Percentiles rank a stretch among this genome's conserved stretches.
Conservation (phyloP, 2,329 filamentous ascomycete species). For the Aspergillus sp. region DNA sequence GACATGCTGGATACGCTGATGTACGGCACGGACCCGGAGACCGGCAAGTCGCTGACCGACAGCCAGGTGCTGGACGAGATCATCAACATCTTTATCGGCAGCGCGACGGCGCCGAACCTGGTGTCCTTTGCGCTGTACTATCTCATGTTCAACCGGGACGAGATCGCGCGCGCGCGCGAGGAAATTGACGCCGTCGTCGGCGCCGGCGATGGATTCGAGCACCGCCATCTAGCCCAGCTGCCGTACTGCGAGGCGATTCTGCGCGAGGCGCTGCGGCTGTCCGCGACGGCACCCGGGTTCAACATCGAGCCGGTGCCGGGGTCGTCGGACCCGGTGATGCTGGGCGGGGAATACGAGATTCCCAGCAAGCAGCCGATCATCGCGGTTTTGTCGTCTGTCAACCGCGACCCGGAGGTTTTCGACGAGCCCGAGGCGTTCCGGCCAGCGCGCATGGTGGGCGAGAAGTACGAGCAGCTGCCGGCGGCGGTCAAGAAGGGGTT, state of each 20-base stretch:
- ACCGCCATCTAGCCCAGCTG: constrained; percentile 53
- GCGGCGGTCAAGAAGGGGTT: constrained; percentile 60
- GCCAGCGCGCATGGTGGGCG: constrained; percentile 64
- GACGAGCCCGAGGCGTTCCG: constrained; percentile 56
- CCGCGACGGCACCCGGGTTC: constrained; percentile 52
- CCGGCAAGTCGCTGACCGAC: constrained; percentile 48
- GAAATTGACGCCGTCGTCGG: constrained; percentile 50
- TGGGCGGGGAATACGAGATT: constrained; percentile 55
- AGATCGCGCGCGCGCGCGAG: constrained; percentile 52
- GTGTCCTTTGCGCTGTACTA: constrained; percentile 58
- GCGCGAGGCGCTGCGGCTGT: constrained; percentile 56
- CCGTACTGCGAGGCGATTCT: constrained; percentile 59
- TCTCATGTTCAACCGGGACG: constrained; percentile 53
- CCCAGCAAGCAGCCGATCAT: constrained; percentile 44
- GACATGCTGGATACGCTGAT: constrained; percentile 55
- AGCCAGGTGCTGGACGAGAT: constrained; percentile 59
- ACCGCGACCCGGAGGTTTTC: constrained; percentile 56
- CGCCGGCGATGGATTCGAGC: constrained; percentile 13
- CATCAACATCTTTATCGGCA: constrained; percentile 54
- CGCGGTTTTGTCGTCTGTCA: constrained; percentile 47
- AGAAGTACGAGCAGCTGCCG: constrained; percentile 56
- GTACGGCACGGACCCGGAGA: constrained; percentile 51
- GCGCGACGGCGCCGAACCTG: constrained; percentile 62
- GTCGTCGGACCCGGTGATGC: constrained; percentile 36
- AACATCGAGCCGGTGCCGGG: constrained; percentile 43